phyloP scores from a whole-genome alignment of 306 rosid genomes.

The Mucuna pruriens region DNA sequence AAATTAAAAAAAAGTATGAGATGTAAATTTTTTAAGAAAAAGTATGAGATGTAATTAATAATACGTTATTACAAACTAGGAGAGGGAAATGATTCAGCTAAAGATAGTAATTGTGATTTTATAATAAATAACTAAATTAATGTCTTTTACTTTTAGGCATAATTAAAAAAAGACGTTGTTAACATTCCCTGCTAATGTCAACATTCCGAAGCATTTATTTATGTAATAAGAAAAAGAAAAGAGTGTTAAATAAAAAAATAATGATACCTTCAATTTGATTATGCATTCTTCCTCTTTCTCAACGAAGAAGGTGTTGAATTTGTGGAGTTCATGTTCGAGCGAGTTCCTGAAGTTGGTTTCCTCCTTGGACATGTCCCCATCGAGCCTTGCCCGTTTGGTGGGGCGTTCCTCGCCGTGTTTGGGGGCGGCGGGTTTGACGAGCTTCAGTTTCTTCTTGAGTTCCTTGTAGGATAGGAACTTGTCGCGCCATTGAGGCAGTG shows the following conservation, averaged over 20 bases:
- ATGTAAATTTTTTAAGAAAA: no score
- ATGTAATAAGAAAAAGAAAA: not conserved
- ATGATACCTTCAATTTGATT: conserved; percentile 73
- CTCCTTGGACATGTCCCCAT: conserved; percentile 52
- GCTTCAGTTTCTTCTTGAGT: conserved; percentile 81
- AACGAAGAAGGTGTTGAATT: conserved; percentile 78
- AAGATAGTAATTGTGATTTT: no score
- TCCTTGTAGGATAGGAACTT: conserved; percentile 87
- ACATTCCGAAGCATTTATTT: not conserved
- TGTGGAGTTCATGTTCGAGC: conserved; percentile 78
- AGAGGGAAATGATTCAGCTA: no score
- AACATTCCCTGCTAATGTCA: not conserved
- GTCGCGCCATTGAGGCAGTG: conserved; percentile 89
- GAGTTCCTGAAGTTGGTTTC: conserved; percentile 64
- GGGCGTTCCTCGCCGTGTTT: conserved; percentile 31
- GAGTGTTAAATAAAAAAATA: not conserved
- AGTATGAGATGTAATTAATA: no score
- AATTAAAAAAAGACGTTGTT: not conserved
- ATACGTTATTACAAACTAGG: no score
- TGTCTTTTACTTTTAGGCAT: no score
- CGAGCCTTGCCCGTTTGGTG: conserved; percentile 54
- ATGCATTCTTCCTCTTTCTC: conserved; percentile 94
- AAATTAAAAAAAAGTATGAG: no score
- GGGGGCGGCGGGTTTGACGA: conserved; percentile 43
- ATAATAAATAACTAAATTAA: no score